Conservation (phyloP, 2,329 filamentous ascomycete species). For the Coleophoma eucalyptorum region DNA sequence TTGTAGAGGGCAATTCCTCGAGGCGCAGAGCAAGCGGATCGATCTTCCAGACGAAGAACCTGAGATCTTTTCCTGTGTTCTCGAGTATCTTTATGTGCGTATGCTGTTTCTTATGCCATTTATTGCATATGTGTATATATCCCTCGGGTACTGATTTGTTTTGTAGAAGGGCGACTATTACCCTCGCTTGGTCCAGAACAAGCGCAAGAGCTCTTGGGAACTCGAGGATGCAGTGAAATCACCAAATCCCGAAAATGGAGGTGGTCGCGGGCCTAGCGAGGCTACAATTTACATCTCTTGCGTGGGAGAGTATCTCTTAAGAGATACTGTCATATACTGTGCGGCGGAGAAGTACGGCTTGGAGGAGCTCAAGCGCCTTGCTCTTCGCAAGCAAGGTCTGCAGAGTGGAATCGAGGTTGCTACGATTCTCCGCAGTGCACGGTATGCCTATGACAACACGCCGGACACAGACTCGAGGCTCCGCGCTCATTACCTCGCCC, state of each 20-base stretch:
- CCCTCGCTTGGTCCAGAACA: conserved; percentile 83
- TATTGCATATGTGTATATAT: not conserved
- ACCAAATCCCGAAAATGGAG: conserved; percentile 50
- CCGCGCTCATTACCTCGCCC: conserved; percentile 93
- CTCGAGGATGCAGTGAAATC: conserved; percentile 69
- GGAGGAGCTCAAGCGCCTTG: conserved; percentile 86
- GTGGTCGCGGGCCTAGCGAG: conserved; percentile 62
- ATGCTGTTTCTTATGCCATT: not conserved
- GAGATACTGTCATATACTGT: conserved; percentile 94
- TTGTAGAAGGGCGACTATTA: conserved; percentile 42
- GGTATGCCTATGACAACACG: conserved; percentile 94
- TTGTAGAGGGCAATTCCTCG: conserved; percentile 69
- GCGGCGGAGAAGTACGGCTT: conserved; percentile 86
- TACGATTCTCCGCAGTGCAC: conserved; percentile 86
- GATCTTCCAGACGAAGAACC: conserved; percentile 75
- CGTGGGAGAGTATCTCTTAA: conserved; percentile 73
- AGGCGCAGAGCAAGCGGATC: conserved; percentile 73
- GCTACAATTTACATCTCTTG: conserved; percentile 75
- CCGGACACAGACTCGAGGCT: conserved; percentile 88
- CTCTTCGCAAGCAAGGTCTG: conserved; percentile 90
- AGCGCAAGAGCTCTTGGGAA: conserved; percentile 81
- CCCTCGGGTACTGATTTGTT: conserved; percentile 3
- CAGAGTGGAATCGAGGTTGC: conserved; percentile 86
- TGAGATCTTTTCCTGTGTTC: conserved; percentile 87
- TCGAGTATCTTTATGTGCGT: conserved; percentile 81